Percentiles rank a stretch among this genome's conserved stretches.
Evolutionary conservation across 1,284 basidiomycete species (phyloP).

Genomic region (Cryptococcus deneoformans): DNA sequence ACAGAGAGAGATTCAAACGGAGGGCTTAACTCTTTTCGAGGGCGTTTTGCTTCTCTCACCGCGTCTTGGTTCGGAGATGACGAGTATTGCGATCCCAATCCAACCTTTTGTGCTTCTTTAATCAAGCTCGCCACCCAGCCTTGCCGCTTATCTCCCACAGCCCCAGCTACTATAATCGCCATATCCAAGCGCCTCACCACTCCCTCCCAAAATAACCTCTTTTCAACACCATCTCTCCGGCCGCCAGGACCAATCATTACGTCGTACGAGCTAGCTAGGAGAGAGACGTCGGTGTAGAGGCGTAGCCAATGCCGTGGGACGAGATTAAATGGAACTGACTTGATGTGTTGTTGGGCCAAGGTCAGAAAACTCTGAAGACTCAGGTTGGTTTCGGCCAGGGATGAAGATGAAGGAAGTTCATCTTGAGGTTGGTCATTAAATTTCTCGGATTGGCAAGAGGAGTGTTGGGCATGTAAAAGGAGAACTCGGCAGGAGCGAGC

Average conservation of each 20-base stretch:
- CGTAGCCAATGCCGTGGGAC: conserved; percentile 48
- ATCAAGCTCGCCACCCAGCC: conserved; percentile 65
- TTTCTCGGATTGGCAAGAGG: too few species aligned
- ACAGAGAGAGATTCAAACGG: background rate
- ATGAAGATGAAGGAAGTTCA: too few species aligned
- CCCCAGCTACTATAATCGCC: conserved; percentile 80
- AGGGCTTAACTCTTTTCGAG: background rate
- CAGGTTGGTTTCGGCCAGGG: too few species aligned
- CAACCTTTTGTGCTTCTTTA: conserved; percentile 48
- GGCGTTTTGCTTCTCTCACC: background rate
- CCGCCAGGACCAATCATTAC: conserved; percentile 4
- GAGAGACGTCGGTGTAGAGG: conserved; percentile 51
- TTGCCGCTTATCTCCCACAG: conserved; percentile 61
- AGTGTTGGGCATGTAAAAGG: too few species aligned
- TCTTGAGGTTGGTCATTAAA: too few species aligned
- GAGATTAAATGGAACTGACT: conserved; percentile 45
- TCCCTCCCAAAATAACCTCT: conserved; percentile 13
- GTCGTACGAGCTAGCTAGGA: conserved; percentile 30
- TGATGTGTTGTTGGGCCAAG: conserved; percentile 50
- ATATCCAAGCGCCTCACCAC: conserved; percentile 64
- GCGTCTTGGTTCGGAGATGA: background rate
- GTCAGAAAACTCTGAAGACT: conserved; percentile 30
- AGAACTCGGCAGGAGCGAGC: too few species aligned
- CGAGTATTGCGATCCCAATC: background rate
- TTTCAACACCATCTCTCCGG: background rate